Evolutionary conservation across 331 rosid genomes (phyloP), one percentile per base, ranked within the genome.

Genomic region (Malus hybrid): DNA sequence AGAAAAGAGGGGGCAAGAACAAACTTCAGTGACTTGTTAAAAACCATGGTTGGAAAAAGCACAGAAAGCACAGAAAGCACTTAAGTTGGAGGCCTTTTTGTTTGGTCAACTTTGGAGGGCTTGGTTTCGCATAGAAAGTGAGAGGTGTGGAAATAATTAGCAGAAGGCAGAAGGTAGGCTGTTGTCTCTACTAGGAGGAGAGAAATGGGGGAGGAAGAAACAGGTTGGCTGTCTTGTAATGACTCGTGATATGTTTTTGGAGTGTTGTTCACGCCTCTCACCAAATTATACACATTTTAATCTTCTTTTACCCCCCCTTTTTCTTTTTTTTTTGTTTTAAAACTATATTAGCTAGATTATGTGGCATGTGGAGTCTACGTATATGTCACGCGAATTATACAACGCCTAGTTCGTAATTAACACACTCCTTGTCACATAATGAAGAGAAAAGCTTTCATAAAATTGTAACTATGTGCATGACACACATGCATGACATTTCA

Each of bases 191-290:
- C 36, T 36, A 5, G 67, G 67, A 39, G 52, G 68, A 24, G 50
- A 8, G 32, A 19, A 2, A 18, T 5, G 33, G 16, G 64, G 53
- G 4, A 72, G n/a, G 28, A 44, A 18, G 39, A 52, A 18, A 63
- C 42, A 70, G 72, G 82, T 55, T 61, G 75, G 62, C 6, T 89
- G 98, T 93, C 85, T 75, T 91, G 78, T 87, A 84, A 87, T 60
- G 86, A 16, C 98, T 85, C 97, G 98, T 93, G 98, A 93, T 80
- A 7, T 7, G 52, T 13, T 66, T 72, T 82, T 67, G 82, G 55
- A 72, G 71, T 77, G 71, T 84, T 73, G 74, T 42, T 26, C 46
- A 39, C 61, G 6, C 46, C 60, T 61, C 60, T 73, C n/a, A 39
- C 69, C 77, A 61, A 60, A 73, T 42, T 28, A 5, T 18, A 24